phyloP scores from a whole-genome alignment of 352 stramenopile species.

The Globisporangium orthogonon region DNA sequence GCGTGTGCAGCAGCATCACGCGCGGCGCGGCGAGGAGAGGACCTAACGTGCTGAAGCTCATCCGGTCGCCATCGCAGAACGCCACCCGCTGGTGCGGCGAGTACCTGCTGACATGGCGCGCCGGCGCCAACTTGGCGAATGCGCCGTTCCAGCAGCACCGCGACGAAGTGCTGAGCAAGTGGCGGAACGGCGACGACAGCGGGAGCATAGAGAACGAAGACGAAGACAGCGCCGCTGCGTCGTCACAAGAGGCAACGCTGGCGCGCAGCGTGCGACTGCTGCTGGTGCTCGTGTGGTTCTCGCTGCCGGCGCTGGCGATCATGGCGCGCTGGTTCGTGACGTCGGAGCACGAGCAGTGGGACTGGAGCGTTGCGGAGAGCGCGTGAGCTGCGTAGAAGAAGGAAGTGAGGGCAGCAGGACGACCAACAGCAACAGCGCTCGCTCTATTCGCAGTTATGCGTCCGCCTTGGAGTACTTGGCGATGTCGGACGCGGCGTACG shows the following conservation, averaged over 20 bases:
- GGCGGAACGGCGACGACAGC: background rate
- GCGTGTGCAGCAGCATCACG: background rate
- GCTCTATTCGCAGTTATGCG: background rate
- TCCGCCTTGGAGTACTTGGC: conserved; percentile 28
- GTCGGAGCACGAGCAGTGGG: conserved; percentile 5
- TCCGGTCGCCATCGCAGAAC: conserved; percentile 7
- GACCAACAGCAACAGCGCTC: background rate
- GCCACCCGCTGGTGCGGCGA: conserved; percentile 18
- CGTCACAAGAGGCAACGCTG: background rate
- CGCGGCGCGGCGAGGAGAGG: background rate
- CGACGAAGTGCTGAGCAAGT: conserved; percentile 14
- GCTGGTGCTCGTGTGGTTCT: conserved; percentile 22
- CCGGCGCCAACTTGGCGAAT: conserved; percentile 1
- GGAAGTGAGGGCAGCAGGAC: no score
- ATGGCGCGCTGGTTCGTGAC: conserved; percentile 9
- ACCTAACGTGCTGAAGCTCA: conserved; percentile 7
- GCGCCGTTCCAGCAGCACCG: conserved; percentile 20
- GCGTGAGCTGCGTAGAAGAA: background rate
- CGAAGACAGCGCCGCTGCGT: no score
- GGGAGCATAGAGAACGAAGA: background rate
- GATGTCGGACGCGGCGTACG: conserved; percentile 29
- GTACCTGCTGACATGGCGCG: conserved; percentile 11
- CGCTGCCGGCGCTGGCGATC: conserved; percentile 8
- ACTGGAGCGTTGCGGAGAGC: background rate
- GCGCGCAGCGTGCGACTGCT: conserved; percentile 13